phyloP scores from a whole-genome alignment of 257 asterid species.

The Dorcoceras hygrometricum region DNA sequence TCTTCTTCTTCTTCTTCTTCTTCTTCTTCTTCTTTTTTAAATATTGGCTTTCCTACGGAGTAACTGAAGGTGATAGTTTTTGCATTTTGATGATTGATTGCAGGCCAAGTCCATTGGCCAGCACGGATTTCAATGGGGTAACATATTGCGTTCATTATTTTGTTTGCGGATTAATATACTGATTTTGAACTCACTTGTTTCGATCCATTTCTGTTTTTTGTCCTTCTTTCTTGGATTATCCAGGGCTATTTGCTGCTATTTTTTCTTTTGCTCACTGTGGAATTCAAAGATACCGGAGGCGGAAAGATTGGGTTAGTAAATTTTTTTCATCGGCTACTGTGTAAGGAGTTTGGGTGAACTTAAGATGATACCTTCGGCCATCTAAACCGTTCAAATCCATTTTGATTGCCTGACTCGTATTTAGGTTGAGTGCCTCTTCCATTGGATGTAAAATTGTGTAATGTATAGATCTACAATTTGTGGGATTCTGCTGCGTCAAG shows the following conservation, averaged over 20 bases:
- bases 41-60: background rate
- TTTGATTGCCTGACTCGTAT: background rate
- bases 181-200: background rate
- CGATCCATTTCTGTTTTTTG: background rate
- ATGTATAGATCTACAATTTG: background rate
- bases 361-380: background rate
- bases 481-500: background rate
- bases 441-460: background rate
- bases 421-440: background rate
- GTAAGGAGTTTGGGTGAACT: background rate
- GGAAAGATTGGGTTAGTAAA: slow-evolving; percentile 84
- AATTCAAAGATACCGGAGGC: slow-evolving; percentile 67
- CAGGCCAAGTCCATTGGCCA: slow-evolving; percentile 66
- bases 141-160: slow-evolving; percentile 15
- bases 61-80: slow-evolving; percentile 8
- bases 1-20: background rate
- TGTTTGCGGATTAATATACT: slow-evolving; percentile 4
- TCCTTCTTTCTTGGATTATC: slow-evolving; percentile 11
- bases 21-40: background rate
- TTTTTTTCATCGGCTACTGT: slow-evolving; percentile 13
- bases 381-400: slow-evolving; percentile 2
- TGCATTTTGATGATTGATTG: slow-evolving; percentile 22
- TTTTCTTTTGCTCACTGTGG: slow-evolving; percentile 80
- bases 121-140: slow-evolving; percentile 68
- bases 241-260: slow-evolving; percentile 77